A percentile compares a stretch with the other conserved stretches of the same genome.
Conservation (phyloP, 768 basidiomycete species). For the Pleurotus platypus region DNA sequence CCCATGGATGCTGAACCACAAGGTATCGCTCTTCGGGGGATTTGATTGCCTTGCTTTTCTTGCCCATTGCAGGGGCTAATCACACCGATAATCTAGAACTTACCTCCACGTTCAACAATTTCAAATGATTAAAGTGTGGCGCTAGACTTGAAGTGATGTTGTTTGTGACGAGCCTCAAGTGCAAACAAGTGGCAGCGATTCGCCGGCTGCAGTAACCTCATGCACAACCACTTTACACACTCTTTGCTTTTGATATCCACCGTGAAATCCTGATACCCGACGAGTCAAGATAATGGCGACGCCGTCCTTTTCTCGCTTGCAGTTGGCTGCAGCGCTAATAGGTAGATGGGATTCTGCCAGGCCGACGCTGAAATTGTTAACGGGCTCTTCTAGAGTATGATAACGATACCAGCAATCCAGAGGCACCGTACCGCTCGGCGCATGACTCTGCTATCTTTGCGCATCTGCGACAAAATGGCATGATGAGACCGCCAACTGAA, state of each 20-base stretch:
- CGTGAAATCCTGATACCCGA: neutral
- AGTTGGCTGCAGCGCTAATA: slow-evolving; percentile 81
- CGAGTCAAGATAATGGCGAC: slow-evolving; percentile 16
- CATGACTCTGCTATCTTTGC: slow-evolving; percentile 85
- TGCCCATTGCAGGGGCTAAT: neutral
- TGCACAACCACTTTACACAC: neutral
- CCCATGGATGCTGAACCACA: neutral
- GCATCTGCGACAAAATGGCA: slow-evolving; percentile 61
- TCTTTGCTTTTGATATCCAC: neutral
- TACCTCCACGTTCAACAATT: too few relatives aligned
- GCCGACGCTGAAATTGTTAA: too few relatives aligned
- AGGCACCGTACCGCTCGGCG: slow-evolving; percentile 58
- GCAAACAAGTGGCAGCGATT: too few relatives aligned
- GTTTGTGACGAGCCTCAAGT: too few relatives aligned
- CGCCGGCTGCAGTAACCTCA: neutral
- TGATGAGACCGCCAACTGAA: slow-evolving; percentile 37
- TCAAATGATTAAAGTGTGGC: too few relatives aligned
- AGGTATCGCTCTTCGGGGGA: neutral
- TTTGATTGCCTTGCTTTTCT: slow-evolving; percentile 1
- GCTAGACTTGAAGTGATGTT: too few relatives aligned
- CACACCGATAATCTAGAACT: too few relatives aligned
- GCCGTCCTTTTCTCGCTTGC: slow-evolving; percentile 72
- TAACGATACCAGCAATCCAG: slow-evolving; percentile 73
- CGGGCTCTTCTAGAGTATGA: slow-evolving; percentile 66
- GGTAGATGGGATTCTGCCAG: slow-evolving; percentile 37